Evolutionary conservation across 225 moss, liverwort and hornwort genomes (phyloP), one percentile per base, ranked within the genome.

Genomic region (Bryoerythrophyllum caledonicum): DNA sequence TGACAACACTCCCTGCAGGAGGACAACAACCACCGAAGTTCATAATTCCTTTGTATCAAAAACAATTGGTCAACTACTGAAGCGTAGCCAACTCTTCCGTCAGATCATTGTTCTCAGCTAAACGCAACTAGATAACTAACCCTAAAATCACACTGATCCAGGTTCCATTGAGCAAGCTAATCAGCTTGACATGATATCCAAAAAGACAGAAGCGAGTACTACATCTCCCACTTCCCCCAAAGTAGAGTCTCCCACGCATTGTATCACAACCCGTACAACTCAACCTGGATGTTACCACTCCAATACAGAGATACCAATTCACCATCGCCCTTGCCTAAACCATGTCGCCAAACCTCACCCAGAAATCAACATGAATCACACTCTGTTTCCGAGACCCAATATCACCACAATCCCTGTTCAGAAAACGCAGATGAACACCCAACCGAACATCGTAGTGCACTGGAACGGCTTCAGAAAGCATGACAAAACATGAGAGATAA

Each of bases 1-100:
- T 25, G 92, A 91, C 24, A 96, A 43, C 63, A 96, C 79, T 62
- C 92, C 90, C 94, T 94, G 76, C 38, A 38, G 38, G 68, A 61
- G 58, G 23, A n/a, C n/a, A 70, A 54, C n/a, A 67, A 55, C 25
- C 25, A 60, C 38, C 25, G 23, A 67, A 26, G 6, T 24, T 63
- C 30, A 8, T 60, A n/a, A n/a, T 23, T 35, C 26, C 74, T 60
- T 43, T 60, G 16, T 3, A 10, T 26, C 35, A n/a, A 21, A 34
- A 35, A 10, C 58, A 58, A 32, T 58, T 19, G 23, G 12, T n/a
- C 43, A 26, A 2, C 77, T 12, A 4, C n/a, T 51, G 4, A 52
- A 28, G 27, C 6, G 67, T 10, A 23, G 48, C 21, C 7, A 68
- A 20, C 48, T 25, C 60, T 49, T 76, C 19, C 12, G 49, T 40